phyloP scores from a whole-genome alignment of 2,329 filamentous ascomycete species.

The Aureobasidium sp. region DNA sequence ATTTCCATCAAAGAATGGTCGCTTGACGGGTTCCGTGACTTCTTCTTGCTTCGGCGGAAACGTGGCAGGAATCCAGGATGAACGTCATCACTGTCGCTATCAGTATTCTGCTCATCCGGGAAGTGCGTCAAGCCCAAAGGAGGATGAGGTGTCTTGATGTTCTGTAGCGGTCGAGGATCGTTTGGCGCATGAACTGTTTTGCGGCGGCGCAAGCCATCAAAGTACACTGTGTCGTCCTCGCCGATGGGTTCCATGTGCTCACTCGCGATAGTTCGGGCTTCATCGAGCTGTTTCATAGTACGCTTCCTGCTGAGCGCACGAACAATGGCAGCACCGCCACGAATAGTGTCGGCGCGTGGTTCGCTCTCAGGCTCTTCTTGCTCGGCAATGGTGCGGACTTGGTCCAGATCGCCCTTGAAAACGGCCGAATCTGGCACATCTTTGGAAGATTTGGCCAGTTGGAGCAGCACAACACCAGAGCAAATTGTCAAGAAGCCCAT shows the following conservation, averaged over 20 bases:
- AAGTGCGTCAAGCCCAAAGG: slow-evolving; percentile 85
- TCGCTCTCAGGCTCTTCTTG: slow-evolving; percentile 95
- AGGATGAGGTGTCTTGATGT: slow-evolving; percentile 55
- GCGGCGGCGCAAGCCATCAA: slow-evolving; percentile 80
- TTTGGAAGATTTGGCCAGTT: slow-evolving; percentile 96
- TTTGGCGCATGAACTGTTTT: slow-evolving; percentile 49
- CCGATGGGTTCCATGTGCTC: slow-evolving; percentile 74
- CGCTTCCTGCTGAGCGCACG: slow-evolving; percentile 71
- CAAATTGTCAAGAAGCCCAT: slow-evolving; percentile 94
- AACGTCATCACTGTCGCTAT: slow-evolving; percentile 32
- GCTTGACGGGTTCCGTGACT: slow-evolving; percentile 27
- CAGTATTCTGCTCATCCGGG: slow-evolving; percentile 56
- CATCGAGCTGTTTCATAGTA: slow-evolving; percentile 70
- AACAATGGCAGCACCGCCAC: slow-evolving; percentile 81
- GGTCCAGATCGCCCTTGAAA: slow-evolving; percentile 86
- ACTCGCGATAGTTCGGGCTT: slow-evolving; percentile 69
- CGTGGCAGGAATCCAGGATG: slow-evolving; percentile 41
- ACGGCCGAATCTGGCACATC: slow-evolving; percentile 91
- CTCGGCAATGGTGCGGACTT: slow-evolving; percentile 90
- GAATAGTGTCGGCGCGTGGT: slow-evolving; percentile 91
- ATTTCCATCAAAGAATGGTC: slow-evolving; percentile 20
- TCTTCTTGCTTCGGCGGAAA: slow-evolving; percentile 21
- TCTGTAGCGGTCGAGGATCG: slow-evolving; percentile 35
- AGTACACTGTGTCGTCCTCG: slow-evolving; percentile 78
- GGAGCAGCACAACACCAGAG: slow-evolving; percentile 80